Base-by-base conservation (phyloP, 202 grass and related monocot genomes). In the Panicum virgatum region DNA sequence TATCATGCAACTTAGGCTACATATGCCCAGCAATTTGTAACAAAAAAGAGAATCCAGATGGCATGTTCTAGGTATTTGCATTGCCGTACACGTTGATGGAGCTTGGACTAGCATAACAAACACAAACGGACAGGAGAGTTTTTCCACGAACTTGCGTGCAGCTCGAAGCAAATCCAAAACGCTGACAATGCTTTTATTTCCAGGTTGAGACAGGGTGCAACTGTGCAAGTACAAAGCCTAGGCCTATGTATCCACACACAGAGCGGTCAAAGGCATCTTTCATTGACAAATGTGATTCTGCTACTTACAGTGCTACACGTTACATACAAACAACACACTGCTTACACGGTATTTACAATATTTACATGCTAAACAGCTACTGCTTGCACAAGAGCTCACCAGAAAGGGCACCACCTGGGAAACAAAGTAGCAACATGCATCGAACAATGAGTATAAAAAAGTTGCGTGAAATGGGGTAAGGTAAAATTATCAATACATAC, bases 321-420 rank as follows among this genome's bases (percentile, higher is more conserved):
- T 67, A 50, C 71, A 77, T 73, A 82, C 50, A 48, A 82, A 80
- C 45, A 75, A 44, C 50, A n/a, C n/a, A 12, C 63, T 16, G 63
- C 38, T 19, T 90, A 93, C 90, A 97, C 9, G n/a, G 20, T 91
- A 94, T 89, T 79, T 86, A 89, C 95, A 97, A 20, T 75, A 89
- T 71, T 70, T 83, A 89, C 80, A 77, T 30, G 20, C 51, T 72
- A 72, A 26, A 32, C 42, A 30, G 43, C 14, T 20, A 43, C 43
- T 76, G 44, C 27, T 75, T 80, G 73, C 67, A 38, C 10, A 25
- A 78, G 65, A 85, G 73, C 57, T 98, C 90, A 98, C 96, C 96
- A 98, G 77, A 98, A 98, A 11, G 92, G 96, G 56, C 96, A 98
- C 96, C 96, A 98, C 90, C 96, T 98, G 86, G 69, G 10, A 57